Evolutionary conservation across 805 yeast genomes (phyloP), one percentile per base, ranked within the genome.

Genomic region (Candida koratica): DNA sequence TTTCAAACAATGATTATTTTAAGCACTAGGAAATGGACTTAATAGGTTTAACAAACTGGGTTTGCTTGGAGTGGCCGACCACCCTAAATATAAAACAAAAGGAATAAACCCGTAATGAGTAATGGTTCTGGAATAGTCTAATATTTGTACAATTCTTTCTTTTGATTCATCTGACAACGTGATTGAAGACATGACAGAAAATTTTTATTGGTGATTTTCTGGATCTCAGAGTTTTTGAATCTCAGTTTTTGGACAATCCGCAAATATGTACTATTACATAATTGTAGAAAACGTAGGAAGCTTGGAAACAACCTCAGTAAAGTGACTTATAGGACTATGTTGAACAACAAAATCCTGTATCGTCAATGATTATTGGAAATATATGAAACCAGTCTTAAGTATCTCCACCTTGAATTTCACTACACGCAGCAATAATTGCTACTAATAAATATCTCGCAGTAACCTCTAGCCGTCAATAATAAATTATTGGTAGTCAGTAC

Each of bases 51-150:
- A 72, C 56, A 90, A 69, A 47, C 79, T 79, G 45, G 97, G 97
- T 65, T 83, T 85, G 62, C 82, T 83, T 38, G 87, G 72, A 45
- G 90, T 80, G 49, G 85, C 78, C 32, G 67, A 57, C 70, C 69
- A 67, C 14, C 72, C 98, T 51, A 93, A 69, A 71, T 93, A 93
- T 56, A 93, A 71, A 47, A 93, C 81, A 58, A 93, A 84, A 39
- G 98, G 98, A 53, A 93, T 81, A 86, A 95, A 93, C 31, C 97
- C 97, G 64, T 88, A 93, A 66, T 94, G 98, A 41, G 90, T 84
- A 53, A 83, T 74, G 36, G 86, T 84, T 58, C 87, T 85, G 46
- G 96, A 79, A 51, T 86, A 71, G 51, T 84, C 94, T 49, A 88
- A 67, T 45, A 89, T 67, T 61, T 81, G 86, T 59, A 81, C 67